These are phyloP conservation scores for Solanum chmielewskii DNA, from an alignment of 257 asterid species.

Conservation along the genomic window DNA sequence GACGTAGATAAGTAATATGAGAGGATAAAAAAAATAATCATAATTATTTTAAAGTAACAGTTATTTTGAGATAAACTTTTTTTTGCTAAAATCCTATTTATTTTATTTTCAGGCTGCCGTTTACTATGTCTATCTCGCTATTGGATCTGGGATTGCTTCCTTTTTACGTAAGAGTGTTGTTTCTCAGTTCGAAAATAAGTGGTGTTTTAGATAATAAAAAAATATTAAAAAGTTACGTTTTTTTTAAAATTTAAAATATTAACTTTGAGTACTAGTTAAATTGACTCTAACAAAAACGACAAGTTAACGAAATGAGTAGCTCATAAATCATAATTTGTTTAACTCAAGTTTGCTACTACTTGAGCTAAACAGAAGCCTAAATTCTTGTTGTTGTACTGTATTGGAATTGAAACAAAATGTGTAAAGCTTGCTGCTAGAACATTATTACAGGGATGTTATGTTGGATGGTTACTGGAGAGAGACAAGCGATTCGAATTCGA, in stretches of 20 bases:
- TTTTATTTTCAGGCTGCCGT: conserved; percentile 37
- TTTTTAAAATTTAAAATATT: too few species aligned
- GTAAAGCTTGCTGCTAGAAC: not conserved
- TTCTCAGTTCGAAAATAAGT: too few species aligned
- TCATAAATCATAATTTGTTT: too few species aligned
- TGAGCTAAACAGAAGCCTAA: not conserved
- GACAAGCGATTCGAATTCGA: conserved; percentile 46
- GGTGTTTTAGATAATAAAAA: not conserved
- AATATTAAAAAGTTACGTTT: too few species aligned
- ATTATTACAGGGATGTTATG: conserved; percentile 37
- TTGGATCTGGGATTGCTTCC: conserved; percentile 44
- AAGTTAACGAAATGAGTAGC: too few species aligned
- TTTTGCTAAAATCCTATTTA: too few species aligned
- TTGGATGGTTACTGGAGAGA: conserved; percentile 64
- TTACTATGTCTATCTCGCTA: conserved; percentile 39
- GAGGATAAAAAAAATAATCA: not conserved
- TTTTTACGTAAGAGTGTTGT: conserved; percentile 44
- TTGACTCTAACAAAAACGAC: too few species aligned
- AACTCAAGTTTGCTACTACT: too few species aligned
- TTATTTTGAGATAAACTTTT: too few species aligned
- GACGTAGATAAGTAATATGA: not conserved
- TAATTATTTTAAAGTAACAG: too few species aligned
- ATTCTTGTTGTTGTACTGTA: not conserved
- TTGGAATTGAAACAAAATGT: not conserved
- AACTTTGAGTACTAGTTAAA: too few species aligned